A percentile compares a stretch with the other conserved stretches of the same genome.
phyloP scores from a whole-genome alignment of 164 flowering plant species.

The Buxus sempervirens region DNA sequence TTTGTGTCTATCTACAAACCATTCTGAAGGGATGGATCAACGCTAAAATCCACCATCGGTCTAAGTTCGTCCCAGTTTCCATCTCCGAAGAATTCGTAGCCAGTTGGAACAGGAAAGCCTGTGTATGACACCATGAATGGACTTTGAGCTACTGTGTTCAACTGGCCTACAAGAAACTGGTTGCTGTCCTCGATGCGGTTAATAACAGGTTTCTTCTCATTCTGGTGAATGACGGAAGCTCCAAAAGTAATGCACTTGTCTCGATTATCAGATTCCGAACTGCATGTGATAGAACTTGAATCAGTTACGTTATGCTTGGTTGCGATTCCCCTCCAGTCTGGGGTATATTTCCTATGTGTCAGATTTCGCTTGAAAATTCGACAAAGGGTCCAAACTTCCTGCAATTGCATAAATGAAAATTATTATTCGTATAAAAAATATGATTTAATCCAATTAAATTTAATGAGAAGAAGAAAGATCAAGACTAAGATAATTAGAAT shows the following conservation, averaged over 20 bases:
- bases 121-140: slow-evolving; percentile 18
- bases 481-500: neutral
- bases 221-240: slow-evolving; percentile 8
- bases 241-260: slow-evolving; percentile 23
- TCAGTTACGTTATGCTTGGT: slow-evolving; percentile 15
- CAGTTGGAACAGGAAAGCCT: slow-evolving; percentile 7
- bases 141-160: slow-evolving; percentile 15
- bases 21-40: slow-evolving; percentile 20
- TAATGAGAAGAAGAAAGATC: neutral
- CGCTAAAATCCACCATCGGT: slow-evolving; percentile 33
- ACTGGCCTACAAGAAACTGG: slow-evolving; percentile 11
- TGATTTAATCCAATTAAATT: no score
- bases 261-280: slow-evolving; percentile 31
- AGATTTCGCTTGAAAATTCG: slow-evolving; percentile 68
- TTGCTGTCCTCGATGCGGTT: slow-evolving; percentile 16
- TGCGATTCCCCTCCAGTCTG: slow-evolving; percentile 37
- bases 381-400: slow-evolving; percentile 97
- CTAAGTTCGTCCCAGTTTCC: slow-evolving; percentile 57
- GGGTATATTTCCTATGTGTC: slow-evolving; percentile 38
- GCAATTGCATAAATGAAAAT: slow-evolving; percentile 14
- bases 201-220: slow-evolving; percentile 19
- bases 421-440: no score
- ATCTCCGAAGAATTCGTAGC: slow-evolving; percentile 14
- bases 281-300: slow-evolving; percentile 31
- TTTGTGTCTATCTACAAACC: slow-evolving; percentile 9